Evolutionary conservation across 345 rosid genomes (phyloP), one percentile per base, ranked within the genome.

Genomic region (Erodium maritimum): DNA sequence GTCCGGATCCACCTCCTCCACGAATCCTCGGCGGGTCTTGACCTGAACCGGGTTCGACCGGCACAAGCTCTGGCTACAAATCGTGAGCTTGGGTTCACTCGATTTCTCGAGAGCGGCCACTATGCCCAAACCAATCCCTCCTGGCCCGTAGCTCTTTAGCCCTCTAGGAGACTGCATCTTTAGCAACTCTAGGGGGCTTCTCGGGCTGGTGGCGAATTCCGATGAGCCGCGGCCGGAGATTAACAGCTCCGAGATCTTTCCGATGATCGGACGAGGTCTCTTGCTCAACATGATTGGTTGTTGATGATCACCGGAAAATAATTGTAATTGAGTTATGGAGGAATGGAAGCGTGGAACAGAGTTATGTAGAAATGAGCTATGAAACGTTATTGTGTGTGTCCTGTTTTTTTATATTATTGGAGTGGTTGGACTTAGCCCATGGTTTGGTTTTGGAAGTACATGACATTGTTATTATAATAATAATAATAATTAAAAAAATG

Each of bases 111-210:
- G 83, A 0, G 91, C 91, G 0, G 82, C 90, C 3, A 88, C 86
- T 51, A 91, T 91, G 1, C 90, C 96, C 50, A 91, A 61, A 17
- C 96, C 96, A 60, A 91, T 80, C 21, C 90, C 86, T 55, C 75
- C 95, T 2, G 58, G 65, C 65, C 84, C 82, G 34, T 73, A 80
- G 25, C 58, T 76, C 65, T 73, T 81, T 55, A 73, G 65, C 8
- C 82, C 79, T 68, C 87, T 74, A 13, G 90, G 84, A 33, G 91
- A 90, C 29, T 75, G 77, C 53, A 72, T 70, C 63, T 70, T 85
- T 55, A 70, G 8, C 1, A 29, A 65, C 63, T 90, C 90, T 0
- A 90, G 63, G 56, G 97, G 89, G 61, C 93, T 71, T 63, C 72
- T 81, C 23, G 95, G 95, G 52, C 95, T 84, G 2, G 73, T 70